Conservation (phyloP, 140 eudicot genomes). For the Erigeron philadelphicus region DNA sequence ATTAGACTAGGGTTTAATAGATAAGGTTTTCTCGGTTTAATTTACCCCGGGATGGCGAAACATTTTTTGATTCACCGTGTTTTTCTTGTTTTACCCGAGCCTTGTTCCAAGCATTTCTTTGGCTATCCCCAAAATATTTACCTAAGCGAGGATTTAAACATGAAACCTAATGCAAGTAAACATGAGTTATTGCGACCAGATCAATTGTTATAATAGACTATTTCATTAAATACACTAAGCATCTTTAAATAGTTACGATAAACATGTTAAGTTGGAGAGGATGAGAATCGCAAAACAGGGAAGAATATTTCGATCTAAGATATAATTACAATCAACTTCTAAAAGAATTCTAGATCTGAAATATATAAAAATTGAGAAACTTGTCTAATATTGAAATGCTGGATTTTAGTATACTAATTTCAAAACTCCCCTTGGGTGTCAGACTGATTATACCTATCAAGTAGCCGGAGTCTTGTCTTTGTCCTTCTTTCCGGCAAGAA, state of each 20-base stretch:
- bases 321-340: slow-evolving; percentile 26
- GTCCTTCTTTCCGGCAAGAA: slow-evolving; percentile 80
- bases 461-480: slow-evolving; percentile 29
- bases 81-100: no score
- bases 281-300: neutral
- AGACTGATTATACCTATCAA: slow-evolving; percentile 18
- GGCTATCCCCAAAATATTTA: no score
- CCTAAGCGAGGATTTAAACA: no score
- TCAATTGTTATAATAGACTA: neutral
- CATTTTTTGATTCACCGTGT: no score
- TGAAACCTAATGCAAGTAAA: no score
- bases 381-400: slow-evolving; percentile 12
- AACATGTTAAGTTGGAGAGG: neutral
- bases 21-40: no score
- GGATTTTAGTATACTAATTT: slow-evolving; percentile 17
- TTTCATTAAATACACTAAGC: no score
- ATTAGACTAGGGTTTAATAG: no score
- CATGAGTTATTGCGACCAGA: no score
- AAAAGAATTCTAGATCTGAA: slow-evolving; percentile 13
- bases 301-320: neutral
- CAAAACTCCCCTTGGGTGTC: slow-evolving; percentile 18
- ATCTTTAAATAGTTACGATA: neutral
- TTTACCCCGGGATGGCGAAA: no score
- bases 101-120: no score
- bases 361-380: neutral